Base-by-base conservation (phyloP, 192 early-diverging fungal species). In the Linnemannia schmuckeri region DNA sequence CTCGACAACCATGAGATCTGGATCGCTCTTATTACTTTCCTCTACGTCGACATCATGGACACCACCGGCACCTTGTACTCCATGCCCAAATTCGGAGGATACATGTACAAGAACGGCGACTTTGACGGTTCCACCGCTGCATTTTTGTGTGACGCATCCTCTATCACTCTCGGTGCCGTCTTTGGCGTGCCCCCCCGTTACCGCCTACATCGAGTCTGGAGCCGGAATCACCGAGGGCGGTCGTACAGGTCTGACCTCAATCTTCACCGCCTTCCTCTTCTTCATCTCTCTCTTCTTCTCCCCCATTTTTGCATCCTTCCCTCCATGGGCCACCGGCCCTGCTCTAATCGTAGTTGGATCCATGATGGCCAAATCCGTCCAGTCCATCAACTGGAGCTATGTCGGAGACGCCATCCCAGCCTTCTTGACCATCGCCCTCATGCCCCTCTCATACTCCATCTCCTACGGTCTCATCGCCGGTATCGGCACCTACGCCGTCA, bases 261-360 rank as follows among this genome's bases (percentile, higher is more conserved):
- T 97, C n/a, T 85, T 91, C 6, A 91, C 92, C 17, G 90, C 90
- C 0, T 81, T 96, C 75, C 88, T 91, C 81, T 96, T 97, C 90
- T 94, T 96, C 74, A 85, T 96, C 40, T 90, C 92, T 18, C 82
- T 97, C 38, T 96, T 97, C 89, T 95, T 96, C 80, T 92, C 95
- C 0, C 96, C 96, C 17, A 96, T 97, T 76, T 96, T 96, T 85
- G 96, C 95, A 10, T 92, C 93, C 27, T 94, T 97, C 89, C 96
- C 96, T 61, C 94, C 95, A 7, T 96, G 96, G 95, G 93, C 96
- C 40, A 96, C 96, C 6, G 96, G 96, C 10, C 96, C 95, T 1
- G 96, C 95, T 0, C 88, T 97, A 68, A 93, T 97, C 74, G 77
- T 94, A 9, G 93, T 97, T 24, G 96, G 96, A 41, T 93, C 91